A percentile compares a stretch with the other conserved stretches of the same genome.
These are phyloP conservation scores for Protoeuglena noctilucae DNA, from an alignment of 139 green algal species.

Conservation along the genomic window DNA sequence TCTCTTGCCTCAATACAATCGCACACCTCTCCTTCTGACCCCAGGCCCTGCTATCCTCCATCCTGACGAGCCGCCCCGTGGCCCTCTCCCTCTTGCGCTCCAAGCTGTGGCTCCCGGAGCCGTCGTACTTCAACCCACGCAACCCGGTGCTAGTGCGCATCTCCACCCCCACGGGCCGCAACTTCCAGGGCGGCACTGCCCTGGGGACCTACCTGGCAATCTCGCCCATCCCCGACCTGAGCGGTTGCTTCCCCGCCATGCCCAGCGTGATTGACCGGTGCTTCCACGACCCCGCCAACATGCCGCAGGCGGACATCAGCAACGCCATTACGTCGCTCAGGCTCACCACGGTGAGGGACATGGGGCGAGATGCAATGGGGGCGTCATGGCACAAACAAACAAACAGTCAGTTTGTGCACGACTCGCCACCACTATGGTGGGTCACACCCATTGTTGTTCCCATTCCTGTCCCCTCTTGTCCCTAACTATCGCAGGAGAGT, in stretches of 20 bases:
- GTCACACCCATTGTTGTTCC: neutral
- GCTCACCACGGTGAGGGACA: slow-evolving; percentile 4
- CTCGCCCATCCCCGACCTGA: slow-evolving; percentile 27
- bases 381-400: too few relatives aligned
- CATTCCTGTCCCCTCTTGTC: neutral
- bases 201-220: slow-evolving; percentile 65
- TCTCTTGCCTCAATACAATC: neutral
- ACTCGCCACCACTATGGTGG: neutral
- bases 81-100: neutral
- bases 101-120: neutral
- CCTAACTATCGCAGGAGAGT: too few relatives aligned
- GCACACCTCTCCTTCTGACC: neutral
- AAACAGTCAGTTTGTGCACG: too few relatives aligned
- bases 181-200: slow-evolving; percentile 21
- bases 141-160: neutral
- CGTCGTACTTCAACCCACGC: too few relatives aligned
- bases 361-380: neutral
- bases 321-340: slow-evolving; percentile 29
- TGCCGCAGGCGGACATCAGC: slow-evolving; percentile 17
- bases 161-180: neutral
- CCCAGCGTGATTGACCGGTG: slow-evolving; percentile 29
- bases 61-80: neutral
- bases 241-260: slow-evolving; percentile 2
- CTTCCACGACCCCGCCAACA: slow-evolving; percentile 17
- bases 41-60: neutral